Base-by-base conservation (phyloP, 306 rosid genomes). In the Medicago lupulina region DNA sequence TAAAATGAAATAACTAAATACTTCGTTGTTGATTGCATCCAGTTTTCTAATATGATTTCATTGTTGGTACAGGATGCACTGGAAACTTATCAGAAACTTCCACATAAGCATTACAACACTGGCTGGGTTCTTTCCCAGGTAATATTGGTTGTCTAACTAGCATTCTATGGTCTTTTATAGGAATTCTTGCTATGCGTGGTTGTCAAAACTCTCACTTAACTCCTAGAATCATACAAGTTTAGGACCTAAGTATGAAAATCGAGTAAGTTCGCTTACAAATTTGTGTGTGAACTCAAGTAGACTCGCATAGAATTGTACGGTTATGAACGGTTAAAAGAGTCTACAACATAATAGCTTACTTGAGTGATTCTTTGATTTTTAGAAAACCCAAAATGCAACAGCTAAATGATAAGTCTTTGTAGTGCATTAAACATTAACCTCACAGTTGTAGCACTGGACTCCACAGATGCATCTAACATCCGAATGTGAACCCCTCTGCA, bases 71-170 rank as follows among this genome's bases (percentile, higher is more conserved):
- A 96, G 99, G 99, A 92, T 70, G 99, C 99, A 16, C 80, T 96
- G 75, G 94, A 92, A 83, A 85, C 86, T 78, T 96, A 79, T 75
- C 86, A 84, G 80, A 92, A 92, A 83, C 93, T 96, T 80, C 96
- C 97, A 25, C 86, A 79, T 78, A 96, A 85, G 89, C 99, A 96
- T 85, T 96, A 96, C 86, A 83, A 85, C 80, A 92, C 99, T 4
- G 97, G 97, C 73, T 92, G 99, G 97, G 96, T 96, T 80, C 98
- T 96, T 80, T 96, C 98, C 51, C 98, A 90, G 99, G 99, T 96
- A 85, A 61, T 62, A 73, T 81, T 70, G 74, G 46, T 54, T 8
- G 21, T 21, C 74, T 21, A 60, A 63, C 73, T 58, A 43, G 62
- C 80, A 53, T 41, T 44, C 46, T 39, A 25, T 19, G 47, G 55